Evolutionary conservation across 2,329 filamentous ascomycete genomes (phyloP).

Genomic region (Neopestalotiopsis rosae): DNA sequence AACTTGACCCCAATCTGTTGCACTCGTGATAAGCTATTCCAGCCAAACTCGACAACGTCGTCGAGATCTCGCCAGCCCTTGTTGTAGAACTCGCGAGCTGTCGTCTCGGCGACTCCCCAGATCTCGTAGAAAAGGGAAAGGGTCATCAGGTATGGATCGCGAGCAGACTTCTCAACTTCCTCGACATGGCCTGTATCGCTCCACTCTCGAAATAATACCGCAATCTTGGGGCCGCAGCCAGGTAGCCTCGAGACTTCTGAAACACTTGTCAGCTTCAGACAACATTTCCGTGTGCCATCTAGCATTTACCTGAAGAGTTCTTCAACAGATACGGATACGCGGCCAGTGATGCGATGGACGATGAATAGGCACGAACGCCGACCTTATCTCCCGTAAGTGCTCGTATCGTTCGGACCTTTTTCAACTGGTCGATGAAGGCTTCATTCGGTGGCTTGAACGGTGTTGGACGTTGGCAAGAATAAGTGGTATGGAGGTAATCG

Average conservation of each 20-base stretch:
- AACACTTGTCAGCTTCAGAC: background rate
- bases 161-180: slow-evolving; percentile 68
- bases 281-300: slow-evolving; percentile 34
- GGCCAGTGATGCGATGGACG: slow-evolving; percentile 80
- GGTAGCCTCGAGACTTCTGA: slow-evolving; percentile 66
- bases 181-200: slow-evolving; percentile 61
- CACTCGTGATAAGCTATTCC: slow-evolving; percentile 74
- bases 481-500: slow-evolving; percentile 67
- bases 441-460: slow-evolving; percentile 74
- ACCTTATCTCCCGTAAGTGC: slow-evolving; percentile 76
- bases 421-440: slow-evolving; percentile 74
- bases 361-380: slow-evolving; percentile 85
- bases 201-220: slow-evolving; percentile 79
- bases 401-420: slow-evolving; percentile 75
- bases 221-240: slow-evolving; percentile 82
- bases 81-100: slow-evolving; percentile 80
- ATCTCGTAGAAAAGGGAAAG: slow-evolving; percentile 80
- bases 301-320: slow-evolving; percentile 44
- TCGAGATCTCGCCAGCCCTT: slow-evolving; percentile 84
- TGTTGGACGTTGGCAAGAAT: slow-evolving; percentile 83
- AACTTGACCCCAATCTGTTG: slow-evolving; percentile 96
- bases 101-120: slow-evolving; percentile 88
- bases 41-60: slow-evolving; percentile 84
- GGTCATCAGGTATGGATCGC: slow-evolving; percentile 67
- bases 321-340: slow-evolving; percentile 71